phyloP scores from a whole-genome alignment of 2,329 filamentous ascomycete genomes.

The Beauveria brongniartii region DNA sequence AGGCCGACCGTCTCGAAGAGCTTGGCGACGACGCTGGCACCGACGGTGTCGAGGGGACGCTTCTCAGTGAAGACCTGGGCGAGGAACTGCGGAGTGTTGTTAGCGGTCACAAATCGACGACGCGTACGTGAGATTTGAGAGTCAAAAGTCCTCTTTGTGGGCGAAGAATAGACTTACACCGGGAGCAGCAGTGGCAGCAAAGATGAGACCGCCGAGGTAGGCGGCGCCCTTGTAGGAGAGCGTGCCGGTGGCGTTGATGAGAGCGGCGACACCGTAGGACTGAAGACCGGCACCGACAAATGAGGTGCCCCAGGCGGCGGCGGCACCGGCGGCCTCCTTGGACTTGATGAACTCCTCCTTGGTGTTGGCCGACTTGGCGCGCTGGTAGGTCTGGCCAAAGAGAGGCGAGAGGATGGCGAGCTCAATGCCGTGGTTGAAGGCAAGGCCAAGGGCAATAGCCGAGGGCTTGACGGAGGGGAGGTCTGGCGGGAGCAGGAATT shows the following conservation, averaged over 20 bases:
- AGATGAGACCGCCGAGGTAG: constrained; percentile 85
- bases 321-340: constrained; percentile 83
- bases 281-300: constrained; percentile 83
- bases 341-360: constrained; percentile 95
- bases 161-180: constrained; percentile 51
- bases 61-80: constrained; percentile 84
- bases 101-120: neutral
- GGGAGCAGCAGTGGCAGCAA: constrained; percentile 82
- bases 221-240: constrained; percentile 95
- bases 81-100: constrained; percentile 55
- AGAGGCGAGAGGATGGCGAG: constrained; percentile 80
- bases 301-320: constrained; percentile 82
- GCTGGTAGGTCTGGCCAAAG: constrained; percentile 91
- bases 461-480: constrained; percentile 85
- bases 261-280: constrained; percentile 79
- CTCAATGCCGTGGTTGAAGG: constrained; percentile 91
- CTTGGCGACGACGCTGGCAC: constrained; percentile 75
- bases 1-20: constrained; percentile 89
- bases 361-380: constrained; percentile 82
- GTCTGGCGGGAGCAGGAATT: constrained; percentile 28
- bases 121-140: neutral
- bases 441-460: constrained; percentile 88
- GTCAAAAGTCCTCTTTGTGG: neutral
- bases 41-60: constrained; percentile 82
- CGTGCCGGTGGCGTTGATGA: constrained; percentile 92